A percentile compares a stretch with the other conserved stretches of the same genome.
These are phyloP conservation scores for Hydrangea macrophylla DNA, from an alignment of 148 eudicot genomes.

Conservation along the genomic window DNA sequence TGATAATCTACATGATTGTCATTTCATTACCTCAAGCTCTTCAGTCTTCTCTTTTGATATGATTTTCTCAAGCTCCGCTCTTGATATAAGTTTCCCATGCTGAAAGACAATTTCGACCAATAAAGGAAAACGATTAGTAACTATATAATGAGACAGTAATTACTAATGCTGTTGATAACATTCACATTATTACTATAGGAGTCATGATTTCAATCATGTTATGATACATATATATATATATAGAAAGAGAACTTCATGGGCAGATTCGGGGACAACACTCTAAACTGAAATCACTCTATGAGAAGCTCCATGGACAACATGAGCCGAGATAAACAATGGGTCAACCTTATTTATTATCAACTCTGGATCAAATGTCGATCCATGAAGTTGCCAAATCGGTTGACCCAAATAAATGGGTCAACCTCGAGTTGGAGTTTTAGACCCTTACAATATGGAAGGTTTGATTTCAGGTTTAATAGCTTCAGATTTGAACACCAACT, in stretches of 20 bases:
- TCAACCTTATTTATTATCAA: too few relatives aligned
- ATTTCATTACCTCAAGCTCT: slow-evolving; percentile 59
- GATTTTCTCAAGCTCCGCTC: slow-evolving; percentile 74
- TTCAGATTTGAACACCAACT: not conserved
- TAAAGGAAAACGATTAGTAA: not conserved
- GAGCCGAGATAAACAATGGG: not conserved
- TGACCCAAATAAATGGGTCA: not conserved
- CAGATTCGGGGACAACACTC: not conserved
- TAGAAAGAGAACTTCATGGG: not conserved
- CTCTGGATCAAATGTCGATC: not conserved
- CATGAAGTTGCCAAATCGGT: not conserved
- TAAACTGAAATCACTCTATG: not conserved
- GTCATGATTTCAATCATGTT: not conserved
- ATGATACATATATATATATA: too few relatives aligned
- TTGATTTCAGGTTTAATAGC: not conserved
- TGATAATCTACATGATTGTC: not conserved
- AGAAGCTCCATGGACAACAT: not conserved
- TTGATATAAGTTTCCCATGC: slow-evolving; percentile 78
- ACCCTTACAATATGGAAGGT: not conserved
- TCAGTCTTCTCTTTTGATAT: slow-evolving; percentile 79
- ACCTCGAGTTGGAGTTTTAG: too few relatives aligned
- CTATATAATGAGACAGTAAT: not conserved
- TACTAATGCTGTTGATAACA: not conserved
- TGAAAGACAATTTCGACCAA: slow-evolving; percentile 31
- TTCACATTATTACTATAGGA: not conserved